phyloP scores from a whole-genome alignment of 768 basidiomycete species.

The Phanerochaete carnosa region DNA sequence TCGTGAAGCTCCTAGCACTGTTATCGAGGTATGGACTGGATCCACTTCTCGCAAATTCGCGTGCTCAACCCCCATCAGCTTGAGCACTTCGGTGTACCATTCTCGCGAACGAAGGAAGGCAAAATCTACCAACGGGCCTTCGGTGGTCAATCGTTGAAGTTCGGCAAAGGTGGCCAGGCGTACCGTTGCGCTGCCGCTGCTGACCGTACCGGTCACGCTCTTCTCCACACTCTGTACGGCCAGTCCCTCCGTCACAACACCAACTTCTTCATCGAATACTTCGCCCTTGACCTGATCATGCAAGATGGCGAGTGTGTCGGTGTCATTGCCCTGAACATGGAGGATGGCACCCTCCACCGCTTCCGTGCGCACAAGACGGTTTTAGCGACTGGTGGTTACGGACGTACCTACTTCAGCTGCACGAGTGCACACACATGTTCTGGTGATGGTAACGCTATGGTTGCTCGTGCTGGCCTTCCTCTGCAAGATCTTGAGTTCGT shows the following conservation, averaged over 20 bases:
- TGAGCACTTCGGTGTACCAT: constrained; percentile 98
- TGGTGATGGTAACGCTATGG: constrained; percentile 99
- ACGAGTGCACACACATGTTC: constrained; percentile 99
- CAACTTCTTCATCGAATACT: constrained; percentile 99
- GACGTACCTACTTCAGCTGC: constrained; percentile 97
- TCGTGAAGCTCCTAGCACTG: constrained; percentile 90
- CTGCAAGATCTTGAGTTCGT: constrained; percentile 98
- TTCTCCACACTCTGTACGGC: constrained; percentile 98
- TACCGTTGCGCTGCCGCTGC: constrained; percentile 99
- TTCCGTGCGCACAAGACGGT: constrained; percentile 99
- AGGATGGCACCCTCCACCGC: constrained; percentile 97
- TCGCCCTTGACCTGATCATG: constrained; percentile 99
- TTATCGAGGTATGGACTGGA: constrained; percentile 75
- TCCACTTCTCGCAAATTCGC: background rate
- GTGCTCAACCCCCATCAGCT: constrained; percentile 48
- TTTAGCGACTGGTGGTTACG: constrained; percentile 96
- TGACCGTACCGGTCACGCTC: constrained; percentile 97
- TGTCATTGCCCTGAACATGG: constrained; percentile 99
- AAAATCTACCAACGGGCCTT: constrained; percentile 99
- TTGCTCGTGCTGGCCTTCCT: constrained; percentile 92
- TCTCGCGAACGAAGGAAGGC: constrained; percentile 97
- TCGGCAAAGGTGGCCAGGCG: constrained; percentile 97
- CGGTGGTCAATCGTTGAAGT: constrained; percentile 96
- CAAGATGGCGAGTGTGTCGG: constrained; percentile 98
- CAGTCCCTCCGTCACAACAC: constrained; percentile 99